Evolutionary conservation across 768 basidiomycete genomes (phyloP).

Genomic region (Mycena crocata): DNA sequence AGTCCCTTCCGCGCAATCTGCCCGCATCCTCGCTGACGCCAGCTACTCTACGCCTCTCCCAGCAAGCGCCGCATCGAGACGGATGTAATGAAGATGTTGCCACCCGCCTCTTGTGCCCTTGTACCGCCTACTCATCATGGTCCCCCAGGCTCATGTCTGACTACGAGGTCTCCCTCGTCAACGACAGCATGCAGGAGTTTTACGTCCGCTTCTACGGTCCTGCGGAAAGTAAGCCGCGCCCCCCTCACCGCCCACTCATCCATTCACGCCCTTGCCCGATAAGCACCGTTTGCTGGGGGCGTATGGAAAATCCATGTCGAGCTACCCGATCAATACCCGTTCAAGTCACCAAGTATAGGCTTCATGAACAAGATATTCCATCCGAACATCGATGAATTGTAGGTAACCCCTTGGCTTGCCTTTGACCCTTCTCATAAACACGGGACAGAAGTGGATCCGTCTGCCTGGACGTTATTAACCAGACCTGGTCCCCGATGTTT

Average conservation of each 20-base stretch:
- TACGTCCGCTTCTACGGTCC: conserved; percentile 97
- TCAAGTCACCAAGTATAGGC: conserved; percentile 98
- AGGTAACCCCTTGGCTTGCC: conserved; percentile 49
- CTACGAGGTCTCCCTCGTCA: conserved; percentile 96
- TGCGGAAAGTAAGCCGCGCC: conserved; percentile 82
- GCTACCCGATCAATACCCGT: conserved; percentile 97
- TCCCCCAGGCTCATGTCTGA: conserved; percentile 92
- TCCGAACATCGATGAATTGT: conserved; percentile 99
- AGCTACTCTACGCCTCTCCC: conserved; percentile 72
- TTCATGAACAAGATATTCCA: conserved; percentile 99
- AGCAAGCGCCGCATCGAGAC: conserved; percentile 96
- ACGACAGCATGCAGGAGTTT: conserved; percentile 99
- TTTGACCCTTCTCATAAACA: conserved; percentile 18
- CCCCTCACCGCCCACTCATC: conserved; percentile 14
- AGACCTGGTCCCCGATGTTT: conserved; percentile 99
- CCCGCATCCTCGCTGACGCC: conserved; percentile 42
- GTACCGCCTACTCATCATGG: conserved; percentile 20
- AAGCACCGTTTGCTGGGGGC: conserved; percentile 97
- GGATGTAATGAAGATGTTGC: conserved; percentile 98
- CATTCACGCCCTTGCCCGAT: conserved; percentile 16
- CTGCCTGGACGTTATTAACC: conserved; percentile 98
- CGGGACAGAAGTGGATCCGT: conserved; percentile 90
- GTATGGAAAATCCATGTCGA: conserved; percentile 99
- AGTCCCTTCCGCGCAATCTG: conserved; percentile 52
- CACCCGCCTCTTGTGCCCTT: conserved; percentile 9